phyloP scores from a whole-genome alignment of 495 filamentous ascomycete species.

The Pseudoneurospora amorphoporcata region DNA sequence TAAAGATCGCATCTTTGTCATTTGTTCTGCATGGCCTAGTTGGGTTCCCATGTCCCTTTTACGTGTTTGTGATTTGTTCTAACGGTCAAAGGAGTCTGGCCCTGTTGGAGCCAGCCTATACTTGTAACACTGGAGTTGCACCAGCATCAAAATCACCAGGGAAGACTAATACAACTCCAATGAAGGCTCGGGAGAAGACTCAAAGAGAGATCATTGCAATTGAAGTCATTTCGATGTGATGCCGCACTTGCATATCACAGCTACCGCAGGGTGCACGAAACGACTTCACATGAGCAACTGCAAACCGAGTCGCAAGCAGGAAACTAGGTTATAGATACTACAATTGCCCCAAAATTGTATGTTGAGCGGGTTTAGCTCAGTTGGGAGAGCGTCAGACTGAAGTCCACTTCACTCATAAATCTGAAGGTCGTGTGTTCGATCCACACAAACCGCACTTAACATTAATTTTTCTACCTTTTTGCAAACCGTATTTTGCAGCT shows the following conservation, averaged over 20 bases:
- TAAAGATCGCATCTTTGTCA: no score
- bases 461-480: background rate
- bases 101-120: no score
- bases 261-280: background rate
- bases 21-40: no score
- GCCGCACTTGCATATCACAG: no score
- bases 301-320: background rate
- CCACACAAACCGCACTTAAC: background rate
- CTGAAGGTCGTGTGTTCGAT: background rate
- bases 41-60: background rate
- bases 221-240: no score
- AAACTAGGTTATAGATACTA: background rate
- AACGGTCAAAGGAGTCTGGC: background rate
- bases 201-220: no score
- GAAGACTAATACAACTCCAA: no score
- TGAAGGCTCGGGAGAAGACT: no score
- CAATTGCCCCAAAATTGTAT: fast-evolving
- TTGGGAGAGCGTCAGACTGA: background rate
- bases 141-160: no score
- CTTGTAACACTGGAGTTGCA: no score
- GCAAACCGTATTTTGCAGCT: background rate
- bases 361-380: background rate
- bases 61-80: background rate
- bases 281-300: background rate
- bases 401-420: background rate